phyloP scores from a whole-genome alignment of 148 eudicot species.

The Vaccinium vitisidaea region DNA sequence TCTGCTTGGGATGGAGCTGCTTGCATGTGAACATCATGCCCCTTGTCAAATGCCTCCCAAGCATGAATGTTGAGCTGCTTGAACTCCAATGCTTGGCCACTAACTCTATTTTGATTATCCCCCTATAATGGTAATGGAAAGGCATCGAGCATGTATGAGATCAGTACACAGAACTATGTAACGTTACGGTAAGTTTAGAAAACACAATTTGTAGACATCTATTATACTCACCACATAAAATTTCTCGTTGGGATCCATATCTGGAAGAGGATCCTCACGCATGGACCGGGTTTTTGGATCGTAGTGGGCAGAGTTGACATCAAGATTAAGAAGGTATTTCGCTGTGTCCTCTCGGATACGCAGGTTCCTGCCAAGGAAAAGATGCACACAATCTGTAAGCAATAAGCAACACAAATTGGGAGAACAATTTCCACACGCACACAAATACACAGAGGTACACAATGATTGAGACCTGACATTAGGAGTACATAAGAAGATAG shows the following conservation, averaged over 20 bases:
- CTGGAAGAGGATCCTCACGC: conserved; percentile 99
- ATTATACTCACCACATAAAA: conserved; percentile 61
- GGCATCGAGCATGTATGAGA: background rate
- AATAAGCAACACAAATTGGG: background rate
- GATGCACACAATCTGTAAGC: background rate
- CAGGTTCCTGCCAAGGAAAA: conserved; percentile 50
- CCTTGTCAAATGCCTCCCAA: conserved; percentile 93
- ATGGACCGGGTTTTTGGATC: conserved; percentile 94
- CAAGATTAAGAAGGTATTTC: conserved; percentile 87
- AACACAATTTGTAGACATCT: background rate
- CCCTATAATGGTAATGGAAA: conserved; percentile 40
- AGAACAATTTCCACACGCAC: conserved; percentile 8
- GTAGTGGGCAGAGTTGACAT: conserved; percentile 82
- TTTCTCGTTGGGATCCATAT: conserved; percentile 87
- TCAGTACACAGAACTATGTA: background rate
- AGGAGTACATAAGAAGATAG: background rate
- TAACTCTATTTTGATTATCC: conserved; percentile 78
- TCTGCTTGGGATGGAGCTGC: conserved; percentile 99
- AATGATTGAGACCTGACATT: background rate
- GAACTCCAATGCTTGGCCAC: conserved; percentile 95
- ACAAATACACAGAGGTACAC: background rate
- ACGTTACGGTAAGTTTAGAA: background rate
- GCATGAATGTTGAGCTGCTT: conserved; percentile 86
- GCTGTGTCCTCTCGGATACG: conserved; percentile 98
- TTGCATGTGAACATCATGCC: conserved; percentile 93